A percentile compares a stretch with the other conserved stretches of the same genome.
Conservation (phyloP, 495 filamentous ascomycete genomes). For the Podospora sp. region DNA sequence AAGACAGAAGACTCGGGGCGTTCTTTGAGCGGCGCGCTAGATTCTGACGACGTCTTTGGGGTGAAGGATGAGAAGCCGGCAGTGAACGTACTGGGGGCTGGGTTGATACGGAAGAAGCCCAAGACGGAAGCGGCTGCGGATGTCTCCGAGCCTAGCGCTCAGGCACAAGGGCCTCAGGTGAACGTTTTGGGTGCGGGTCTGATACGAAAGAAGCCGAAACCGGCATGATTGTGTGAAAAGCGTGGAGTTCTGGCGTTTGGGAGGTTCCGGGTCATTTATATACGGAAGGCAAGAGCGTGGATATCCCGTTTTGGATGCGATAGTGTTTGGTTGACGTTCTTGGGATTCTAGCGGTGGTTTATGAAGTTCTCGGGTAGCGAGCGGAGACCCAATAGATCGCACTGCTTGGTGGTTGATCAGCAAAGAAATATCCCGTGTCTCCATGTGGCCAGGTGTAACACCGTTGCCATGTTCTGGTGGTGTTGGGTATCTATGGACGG, state of each 20-base stretch:
- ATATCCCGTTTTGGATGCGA: not conserved
- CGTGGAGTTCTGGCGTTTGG: not conserved
- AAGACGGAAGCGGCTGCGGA: slow-evolving; percentile 5
- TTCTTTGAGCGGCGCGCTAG: not conserved
- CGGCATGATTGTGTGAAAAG: slow-evolving; percentile 2
- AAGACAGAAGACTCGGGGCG: not conserved
- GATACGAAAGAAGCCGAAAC: slow-evolving; percentile 18
- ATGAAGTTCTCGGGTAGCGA: too few species aligned
- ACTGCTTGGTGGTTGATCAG: too few species aligned
- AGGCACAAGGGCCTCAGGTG: not conserved
- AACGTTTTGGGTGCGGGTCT: slow-evolving; percentile 6
- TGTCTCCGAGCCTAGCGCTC: not conserved
- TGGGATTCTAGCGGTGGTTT: too few species aligned
- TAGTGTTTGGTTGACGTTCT: too few species aligned
- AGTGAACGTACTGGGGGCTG: slow-evolving; percentile 14
- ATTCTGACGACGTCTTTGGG: not conserved
- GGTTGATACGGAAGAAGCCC: slow-evolving; percentile 21
- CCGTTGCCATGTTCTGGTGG: too few species aligned
- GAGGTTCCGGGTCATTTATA: not conserved
- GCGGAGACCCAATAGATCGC: too few species aligned
- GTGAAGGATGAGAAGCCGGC: not conserved
- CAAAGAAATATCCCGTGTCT: too few species aligned
- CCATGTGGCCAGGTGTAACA: too few species aligned
- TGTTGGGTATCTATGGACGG: too few species aligned
- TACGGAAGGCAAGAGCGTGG: too few species aligned